These are phyloP conservation scores for Fusarium chuoi DNA, from an alignment of 2,329 filamentous ascomycete species.

Conservation along the genomic window DNA sequence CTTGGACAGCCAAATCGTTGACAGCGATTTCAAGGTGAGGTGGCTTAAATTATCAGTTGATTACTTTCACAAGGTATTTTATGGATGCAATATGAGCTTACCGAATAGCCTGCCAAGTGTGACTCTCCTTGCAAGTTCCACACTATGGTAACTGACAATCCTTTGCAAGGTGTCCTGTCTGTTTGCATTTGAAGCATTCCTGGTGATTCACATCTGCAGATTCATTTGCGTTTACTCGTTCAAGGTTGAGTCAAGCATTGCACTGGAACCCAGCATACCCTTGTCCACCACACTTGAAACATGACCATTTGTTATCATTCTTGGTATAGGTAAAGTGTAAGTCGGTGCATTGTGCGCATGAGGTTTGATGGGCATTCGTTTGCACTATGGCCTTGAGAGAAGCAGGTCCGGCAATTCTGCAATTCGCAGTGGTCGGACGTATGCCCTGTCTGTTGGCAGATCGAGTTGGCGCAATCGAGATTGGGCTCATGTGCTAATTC, in stretches of 20 bases:
- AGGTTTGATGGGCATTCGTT: background rate
- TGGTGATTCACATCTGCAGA: background rate
- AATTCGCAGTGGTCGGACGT: background rate
- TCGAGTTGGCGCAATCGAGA: background rate
- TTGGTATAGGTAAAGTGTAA: background rate
- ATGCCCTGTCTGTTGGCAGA: background rate
- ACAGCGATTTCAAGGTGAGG: background rate
- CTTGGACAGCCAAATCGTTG: background rate
- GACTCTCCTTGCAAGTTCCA: background rate
- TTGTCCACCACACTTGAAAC: background rate
- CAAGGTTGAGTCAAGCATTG: background rate
- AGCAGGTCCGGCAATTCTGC: background rate
- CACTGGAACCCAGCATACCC: background rate
- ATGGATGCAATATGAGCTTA: background rate
- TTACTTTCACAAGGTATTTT: background rate
- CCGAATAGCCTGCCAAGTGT: background rate
- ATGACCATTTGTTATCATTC: background rate
- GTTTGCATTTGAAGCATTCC: background rate
- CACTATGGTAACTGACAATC: background rate
- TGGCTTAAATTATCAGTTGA: background rate
- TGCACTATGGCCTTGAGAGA: background rate
- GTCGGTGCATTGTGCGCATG: background rate
- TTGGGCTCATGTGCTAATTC: background rate
- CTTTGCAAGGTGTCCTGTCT: background rate
- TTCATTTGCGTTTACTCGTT: background rate